Percentiles rank a stretch among this genome's conserved stretches.
Evolutionary conservation across 495 filamentous ascomycete genomes (phyloP).

Genomic region (Neurospora hispaniola): DNA sequence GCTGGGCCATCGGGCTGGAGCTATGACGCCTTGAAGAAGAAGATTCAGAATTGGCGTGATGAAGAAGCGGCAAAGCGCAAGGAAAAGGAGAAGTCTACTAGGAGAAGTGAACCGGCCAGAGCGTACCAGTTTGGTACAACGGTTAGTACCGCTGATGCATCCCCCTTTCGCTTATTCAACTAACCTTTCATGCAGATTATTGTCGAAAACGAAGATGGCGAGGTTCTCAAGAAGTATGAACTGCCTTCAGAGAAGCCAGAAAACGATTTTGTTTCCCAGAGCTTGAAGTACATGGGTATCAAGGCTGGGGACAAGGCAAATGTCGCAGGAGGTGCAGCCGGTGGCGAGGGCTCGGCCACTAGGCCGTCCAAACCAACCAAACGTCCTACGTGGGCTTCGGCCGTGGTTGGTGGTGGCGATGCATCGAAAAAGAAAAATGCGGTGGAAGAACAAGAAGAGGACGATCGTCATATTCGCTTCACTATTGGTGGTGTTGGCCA

Average conservation of each 20-base stretch:
- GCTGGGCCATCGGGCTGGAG: slow-evolving; percentile 32
- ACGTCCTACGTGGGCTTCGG: slow-evolving; percentile 33
- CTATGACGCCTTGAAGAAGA: slow-evolving; percentile 32
- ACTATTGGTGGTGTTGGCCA: slow-evolving; percentile 62
- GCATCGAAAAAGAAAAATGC: slow-evolving; percentile 30
- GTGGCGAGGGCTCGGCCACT: slow-evolving; percentile 1
- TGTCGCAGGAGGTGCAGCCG: slow-evolving; percentile 9
- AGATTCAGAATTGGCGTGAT: slow-evolving; percentile 43
- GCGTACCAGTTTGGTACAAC: slow-evolving; percentile 95
- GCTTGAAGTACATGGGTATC: slow-evolving; percentile 36
- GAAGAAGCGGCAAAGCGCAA: slow-evolving; percentile 51
- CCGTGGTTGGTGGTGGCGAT: slow-evolving; percentile 39
- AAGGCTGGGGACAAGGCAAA: slow-evolving; percentile 25
- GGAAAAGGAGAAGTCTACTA: slow-evolving; percentile 38
- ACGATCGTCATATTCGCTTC: slow-evolving; percentile 79
- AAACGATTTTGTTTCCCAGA: slow-evolving; percentile 31
- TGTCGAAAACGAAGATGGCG: slow-evolving; percentile 94
- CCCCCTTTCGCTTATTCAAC: background rate
- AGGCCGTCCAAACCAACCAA: slow-evolving; percentile 1
- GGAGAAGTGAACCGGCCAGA: slow-evolving; percentile 53
- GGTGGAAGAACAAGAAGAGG: slow-evolving; percentile 45
- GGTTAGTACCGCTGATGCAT: slow-evolving; percentile 22
- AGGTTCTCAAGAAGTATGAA: slow-evolving; percentile 95
- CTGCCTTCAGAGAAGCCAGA: slow-evolving; percentile 46
- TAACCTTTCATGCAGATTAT: slow-evolving; percentile 52